Percentiles rank a stretch among this genome's conserved stretches.
Conservation (phyloP, 768 basidiomycete species). For the Lentinula edodes region DNA sequence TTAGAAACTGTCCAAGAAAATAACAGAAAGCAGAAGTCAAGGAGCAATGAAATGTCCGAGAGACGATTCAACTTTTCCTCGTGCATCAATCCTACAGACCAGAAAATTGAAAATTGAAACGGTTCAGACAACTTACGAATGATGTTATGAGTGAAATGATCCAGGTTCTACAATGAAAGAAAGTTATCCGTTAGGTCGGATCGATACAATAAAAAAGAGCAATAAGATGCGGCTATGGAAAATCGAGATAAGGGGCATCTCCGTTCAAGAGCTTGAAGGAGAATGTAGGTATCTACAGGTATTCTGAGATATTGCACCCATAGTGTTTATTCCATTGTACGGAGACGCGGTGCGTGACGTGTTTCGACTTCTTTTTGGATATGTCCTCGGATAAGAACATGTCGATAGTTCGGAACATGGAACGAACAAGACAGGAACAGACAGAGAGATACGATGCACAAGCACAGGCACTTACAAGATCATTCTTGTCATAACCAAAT, state of each 20-base stretch:
- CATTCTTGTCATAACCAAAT: conserved; percentile 71
- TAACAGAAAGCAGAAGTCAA: conserved; percentile 2
- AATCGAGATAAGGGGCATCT: background rate
- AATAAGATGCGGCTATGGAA: background rate
- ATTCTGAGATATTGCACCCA: background rate
- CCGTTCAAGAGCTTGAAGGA: background rate
- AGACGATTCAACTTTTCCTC: background rate
- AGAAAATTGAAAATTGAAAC: background rate
- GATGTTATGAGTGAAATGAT: conserved; percentile 67
- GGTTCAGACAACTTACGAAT: conserved; percentile 38
- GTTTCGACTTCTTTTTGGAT: background rate
- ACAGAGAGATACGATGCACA: background rate
- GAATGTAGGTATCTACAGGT: background rate
- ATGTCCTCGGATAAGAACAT: background rate
- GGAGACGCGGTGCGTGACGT: too few relatives aligned
- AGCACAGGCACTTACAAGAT: conserved; percentile 38
- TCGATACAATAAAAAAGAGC: background rate
- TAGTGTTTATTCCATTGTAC: background rate
- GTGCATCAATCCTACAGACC: background rate
- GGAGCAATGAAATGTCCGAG: conserved; percentile 1
- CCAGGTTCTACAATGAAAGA: conserved; percentile 42
- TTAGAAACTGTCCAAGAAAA: background rate
- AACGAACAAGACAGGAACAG: background rate
- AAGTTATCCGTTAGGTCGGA: conserved; percentile 5
- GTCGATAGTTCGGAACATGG: background rate